A percentile compares a stretch with the other conserved stretches of the same genome.
Conservation (phyloP, 768 basidiomycete species). For the Russula abietina region DNA sequence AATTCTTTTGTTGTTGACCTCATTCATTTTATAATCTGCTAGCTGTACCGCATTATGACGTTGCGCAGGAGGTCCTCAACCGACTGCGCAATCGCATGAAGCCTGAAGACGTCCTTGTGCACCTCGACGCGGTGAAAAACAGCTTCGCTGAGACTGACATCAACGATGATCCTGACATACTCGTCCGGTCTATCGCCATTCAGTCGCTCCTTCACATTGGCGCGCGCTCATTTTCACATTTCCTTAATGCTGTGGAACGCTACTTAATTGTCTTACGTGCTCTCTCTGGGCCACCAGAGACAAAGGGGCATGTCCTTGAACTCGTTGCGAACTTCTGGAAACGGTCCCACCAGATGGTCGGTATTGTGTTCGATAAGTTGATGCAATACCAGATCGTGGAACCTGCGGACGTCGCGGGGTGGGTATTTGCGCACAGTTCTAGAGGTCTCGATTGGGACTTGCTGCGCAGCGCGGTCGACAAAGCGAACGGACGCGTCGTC, state of each 20-base stretch:
- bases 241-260: conserved; percentile 94
- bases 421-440: conserved; percentile 65
- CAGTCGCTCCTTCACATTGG: conserved; percentile 91
- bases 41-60: conserved; percentile 78
- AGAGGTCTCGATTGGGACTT: conserved; percentile 79
- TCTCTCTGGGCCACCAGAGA: conserved; percentile 46
- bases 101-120: conserved; percentile 70
- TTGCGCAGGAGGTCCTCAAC: conserved; percentile 68
- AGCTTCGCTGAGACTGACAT: conserved; percentile 57
- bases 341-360: conserved; percentile 76
- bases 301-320: conserved; percentile 64
- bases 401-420: conserved; percentile 82
- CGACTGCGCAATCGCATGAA: conserved; percentile 78
- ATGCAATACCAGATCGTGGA: conserved; percentile 99
- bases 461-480: conserved; percentile 76
- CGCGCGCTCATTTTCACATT: conserved; percentile 93
- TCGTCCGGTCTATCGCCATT: conserved; percentile 71
- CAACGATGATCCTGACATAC: conserved; percentile 56
- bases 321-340: conserved; percentile 78
- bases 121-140: conserved; percentile 64
- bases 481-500: conserved; percentile 83
- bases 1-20: not conserved
- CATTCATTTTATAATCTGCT: not conserved
- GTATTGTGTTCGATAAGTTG: conserved; percentile 93
- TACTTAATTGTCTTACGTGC: conserved; percentile 74